A percentile compares a stretch with the other conserved stretches of the same genome.
Conservation (phyloP, 331 rosid species). For the Pyrus hybrid region DNA sequence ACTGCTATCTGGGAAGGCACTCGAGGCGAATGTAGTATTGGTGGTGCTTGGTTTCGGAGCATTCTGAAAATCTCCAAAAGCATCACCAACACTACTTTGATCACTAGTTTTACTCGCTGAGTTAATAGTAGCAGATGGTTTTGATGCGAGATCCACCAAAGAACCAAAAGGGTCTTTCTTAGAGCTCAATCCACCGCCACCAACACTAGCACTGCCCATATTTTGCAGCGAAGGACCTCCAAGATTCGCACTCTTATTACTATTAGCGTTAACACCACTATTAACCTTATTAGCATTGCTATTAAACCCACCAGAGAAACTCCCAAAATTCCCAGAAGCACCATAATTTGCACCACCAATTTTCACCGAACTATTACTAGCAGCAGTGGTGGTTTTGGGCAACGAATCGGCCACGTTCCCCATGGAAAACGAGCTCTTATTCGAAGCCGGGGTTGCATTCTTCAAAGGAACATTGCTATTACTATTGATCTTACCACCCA, state of each 20-base stretch:
- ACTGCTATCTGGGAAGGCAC: constrained; percentile 16
- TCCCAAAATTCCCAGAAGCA: constrained; percentile 30
- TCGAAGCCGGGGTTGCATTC: constrained; percentile 39
- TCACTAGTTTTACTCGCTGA: constrained; percentile 36
- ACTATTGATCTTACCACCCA: constrained; percentile 44
- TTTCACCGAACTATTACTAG: constrained; percentile 6
- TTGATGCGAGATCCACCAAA: constrained; percentile 64
- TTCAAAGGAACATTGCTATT: constrained; percentile 56
- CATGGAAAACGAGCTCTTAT: constrained; percentile 55
- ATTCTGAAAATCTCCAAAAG: constrained; percentile 80
- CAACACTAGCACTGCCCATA: constrained; percentile 16
- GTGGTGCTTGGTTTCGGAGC: constrained; percentile 48
- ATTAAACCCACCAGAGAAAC: constrained; percentile 9
- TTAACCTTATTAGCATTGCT: constrained; percentile 4
- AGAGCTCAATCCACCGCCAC: constrained; percentile 37
- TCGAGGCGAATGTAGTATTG: constrained; percentile 27
- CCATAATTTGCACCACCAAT: constrained; percentile 37
- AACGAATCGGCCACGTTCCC: constrained; percentile 56
- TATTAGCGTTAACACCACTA: constrained; percentile 15
- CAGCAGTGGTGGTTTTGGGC: constrained; percentile 34
- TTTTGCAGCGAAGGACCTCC: constrained; percentile 52
- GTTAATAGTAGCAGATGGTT: constrained; percentile 45
- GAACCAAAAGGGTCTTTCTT: constrained; percentile 80
- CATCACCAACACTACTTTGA: constrained; percentile 27
- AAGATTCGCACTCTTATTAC: constrained; percentile 27